Evolutionary conservation across 192 early-diverging fungal species (phyloP).

Genomic region (Thamnidium elegans): DNA sequence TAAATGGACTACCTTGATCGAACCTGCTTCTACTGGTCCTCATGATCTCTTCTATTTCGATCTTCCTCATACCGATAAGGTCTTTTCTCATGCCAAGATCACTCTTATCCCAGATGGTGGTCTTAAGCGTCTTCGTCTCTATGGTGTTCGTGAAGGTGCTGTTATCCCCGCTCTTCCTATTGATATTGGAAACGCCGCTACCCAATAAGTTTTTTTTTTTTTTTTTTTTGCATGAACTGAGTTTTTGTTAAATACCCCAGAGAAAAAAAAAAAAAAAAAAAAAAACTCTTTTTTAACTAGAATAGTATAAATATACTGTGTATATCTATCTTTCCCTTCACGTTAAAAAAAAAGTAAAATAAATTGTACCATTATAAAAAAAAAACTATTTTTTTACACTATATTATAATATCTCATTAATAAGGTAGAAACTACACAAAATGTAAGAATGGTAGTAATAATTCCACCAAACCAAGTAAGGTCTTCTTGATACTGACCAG

Average conservation of each 20-base stretch:
- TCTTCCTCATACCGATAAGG: slow-evolving; percentile 46
- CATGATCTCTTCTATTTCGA: slow-evolving; percentile 77
- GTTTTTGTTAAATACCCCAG: too few species aligned
- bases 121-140: slow-evolving; percentile 80
- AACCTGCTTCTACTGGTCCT: slow-evolving; percentile 53
- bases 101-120: slow-evolving; percentile 90
- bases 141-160: slow-evolving; percentile 55
- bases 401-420: slow-evolving; percentile 37
- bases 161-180: slow-evolving; percentile 30
- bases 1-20: slow-evolving; percentile 60
- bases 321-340: too few species aligned
- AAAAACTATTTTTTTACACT: slow-evolving; percentile 15
- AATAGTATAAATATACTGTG: too few species aligned
- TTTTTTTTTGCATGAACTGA: too few species aligned
- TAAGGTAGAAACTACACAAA: slow-evolving; percentile 27
- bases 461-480: slow-evolving; percentile 31
- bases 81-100: slow-evolving; percentile 65
- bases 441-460: slow-evolving; percentile 30
- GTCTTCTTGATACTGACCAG: slow-evolving; percentile 44
- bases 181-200: slow-evolving; percentile 6
- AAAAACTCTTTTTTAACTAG: background rate
- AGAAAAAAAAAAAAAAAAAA: background rate
- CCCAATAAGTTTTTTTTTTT: background rate
- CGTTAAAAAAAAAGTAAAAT: too few species aligned
- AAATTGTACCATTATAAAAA: too few species aligned